Evolutionary conservation across 2,329 filamentous ascomycete species (phyloP).

Genomic region (Diaporthe ilicicola): DNA sequence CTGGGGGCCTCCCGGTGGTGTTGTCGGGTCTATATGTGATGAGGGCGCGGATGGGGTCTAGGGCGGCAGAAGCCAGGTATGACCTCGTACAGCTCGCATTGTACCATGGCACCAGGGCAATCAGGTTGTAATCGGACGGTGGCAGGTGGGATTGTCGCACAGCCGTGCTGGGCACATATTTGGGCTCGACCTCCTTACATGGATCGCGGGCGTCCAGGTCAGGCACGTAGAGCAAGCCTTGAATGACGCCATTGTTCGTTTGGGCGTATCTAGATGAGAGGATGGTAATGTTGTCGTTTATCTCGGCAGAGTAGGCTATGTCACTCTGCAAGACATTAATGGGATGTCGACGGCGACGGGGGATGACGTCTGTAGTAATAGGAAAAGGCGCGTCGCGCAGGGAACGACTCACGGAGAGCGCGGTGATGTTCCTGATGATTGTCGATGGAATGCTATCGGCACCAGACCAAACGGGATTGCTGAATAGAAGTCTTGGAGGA

Average conservation of each 20-base stretch:
- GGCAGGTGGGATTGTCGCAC: slow-evolving; percentile 77
- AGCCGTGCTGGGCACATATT: slow-evolving; percentile 78
- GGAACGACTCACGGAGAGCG: slow-evolving; percentile 57
- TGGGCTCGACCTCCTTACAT: slow-evolving; percentile 69
- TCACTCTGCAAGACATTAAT: slow-evolving; percentile 43
- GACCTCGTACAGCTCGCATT: slow-evolving; percentile 75
- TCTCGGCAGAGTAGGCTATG: slow-evolving; percentile 61
- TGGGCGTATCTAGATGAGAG: slow-evolving; percentile 74
- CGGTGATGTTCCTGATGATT: slow-evolving; percentile 65
- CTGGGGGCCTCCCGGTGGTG: slow-evolving; percentile 69
- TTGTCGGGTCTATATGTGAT: slow-evolving; percentile 70
- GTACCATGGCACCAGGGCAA: slow-evolving; percentile 90
- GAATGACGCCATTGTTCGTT: slow-evolving; percentile 67
- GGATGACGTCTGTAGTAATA: neutral
- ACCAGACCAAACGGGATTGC: slow-evolving; percentile 64
- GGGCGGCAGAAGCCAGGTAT: slow-evolving; percentile 71
- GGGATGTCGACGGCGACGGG: neutral
- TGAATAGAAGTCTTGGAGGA: slow-evolving; percentile 62
- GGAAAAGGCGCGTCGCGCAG: neutral
- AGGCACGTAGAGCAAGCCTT: slow-evolving; percentile 87
- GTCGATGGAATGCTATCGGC: slow-evolving; percentile 59
- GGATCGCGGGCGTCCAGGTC: slow-evolving; percentile 65
- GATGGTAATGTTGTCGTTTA: slow-evolving; percentile 73
- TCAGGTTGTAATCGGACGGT: slow-evolving; percentile 73
- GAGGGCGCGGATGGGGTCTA: slow-evolving; percentile 68